These are phyloP conservation scores for Anastatica hierochuntica DNA, from an alignment of 345 rosid species.

Conservation along the genomic window DNA sequence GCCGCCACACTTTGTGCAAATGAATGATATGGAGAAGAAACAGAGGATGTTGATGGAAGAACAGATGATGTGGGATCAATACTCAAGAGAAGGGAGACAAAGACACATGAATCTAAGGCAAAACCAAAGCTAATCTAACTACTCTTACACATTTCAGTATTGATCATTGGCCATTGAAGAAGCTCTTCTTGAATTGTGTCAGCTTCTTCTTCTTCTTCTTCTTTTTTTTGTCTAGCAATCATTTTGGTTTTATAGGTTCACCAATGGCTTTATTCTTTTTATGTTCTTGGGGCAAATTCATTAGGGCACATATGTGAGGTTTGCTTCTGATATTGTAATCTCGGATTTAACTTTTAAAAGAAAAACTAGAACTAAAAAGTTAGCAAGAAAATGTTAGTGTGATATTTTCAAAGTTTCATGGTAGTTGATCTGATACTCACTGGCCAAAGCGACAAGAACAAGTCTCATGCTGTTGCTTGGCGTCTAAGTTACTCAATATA, in stretches of 20 bases:
- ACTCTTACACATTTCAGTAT: conserved; percentile 15
- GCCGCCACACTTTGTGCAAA: conserved; percentile 53
- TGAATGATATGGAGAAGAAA: conserved; percentile 60
- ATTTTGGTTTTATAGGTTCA: conserved; percentile 11
- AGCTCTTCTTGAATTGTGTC: conserved; percentile 7
- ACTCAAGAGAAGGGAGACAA: conserved; percentile 45
- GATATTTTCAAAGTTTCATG: neutral
- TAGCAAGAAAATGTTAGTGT: neutral
- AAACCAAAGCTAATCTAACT: conserved; percentile 18
- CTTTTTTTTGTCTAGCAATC: neutral
- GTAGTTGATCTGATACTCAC: neutral
- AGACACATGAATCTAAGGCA: conserved; percentile 27
- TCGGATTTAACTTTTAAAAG: neutral
- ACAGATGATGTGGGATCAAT: conserved; percentile 63
- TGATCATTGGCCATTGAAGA: neutral
- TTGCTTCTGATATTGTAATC: conserved; percentile 16
- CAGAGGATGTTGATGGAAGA: conserved; percentile 49
- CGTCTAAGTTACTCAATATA: conserved; percentile 32
- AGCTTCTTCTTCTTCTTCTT: neutral
- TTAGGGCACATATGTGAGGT: neutral
- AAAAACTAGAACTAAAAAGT: too few relatives aligned
- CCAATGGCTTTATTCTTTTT: neutral
- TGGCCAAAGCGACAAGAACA: conserved; percentile 46
- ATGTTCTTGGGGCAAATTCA: too few relatives aligned
- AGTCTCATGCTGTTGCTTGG: conserved; percentile 44